Base-by-base conservation (phyloP, 78 protist species). In the Dictyostelium intermedium region DNA sequence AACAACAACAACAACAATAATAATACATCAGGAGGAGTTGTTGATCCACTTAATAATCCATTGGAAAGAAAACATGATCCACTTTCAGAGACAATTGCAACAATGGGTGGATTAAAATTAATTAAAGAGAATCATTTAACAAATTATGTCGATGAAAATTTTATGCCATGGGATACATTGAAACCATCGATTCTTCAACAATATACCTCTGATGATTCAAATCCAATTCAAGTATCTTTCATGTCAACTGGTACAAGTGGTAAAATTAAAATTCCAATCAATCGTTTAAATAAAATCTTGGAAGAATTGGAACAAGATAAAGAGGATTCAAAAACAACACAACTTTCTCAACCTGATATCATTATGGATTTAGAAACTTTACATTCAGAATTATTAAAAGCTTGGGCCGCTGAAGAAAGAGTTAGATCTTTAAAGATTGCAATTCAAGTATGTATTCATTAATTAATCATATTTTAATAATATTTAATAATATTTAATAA, bases 361-460 rank as follows among this genome's bases (percentile, higher is more conserved):
- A 74, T 96, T 30, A 30, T 32, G 53, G 96, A 97, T 91, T 87
- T 97, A 50, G 97, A 96, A 27, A 70, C 82, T n/a, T 84, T 98
- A 35, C 69, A 91, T 43, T 83, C 91, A 43, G 97, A 96, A 91
- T 86, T 97, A 70, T 37, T 50, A 50, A 74, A 81, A 34, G 96
- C 98, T 4, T 97, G 97, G 98, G 74, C 77, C 5, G 85, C 86
- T 41, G 97, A 97, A 32, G 98, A 97, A 77, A 82, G 97, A 37
- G 98, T 98, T 84, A 91, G 91, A 69, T 63, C 99, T 6, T 92
- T 97, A 73, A 97, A 97, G 73, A 92, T 97, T 72, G 97, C 97
- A 77, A 97, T 97, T 27, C 97, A 96, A 83, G 97, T 95, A 77
- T 25, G 86, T 72, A 18, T 2, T 32, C 50, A 32, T 9, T 60